Conservation (phyloP, 345 rosid species). For the Dipteronia dyeriana region DNA sequence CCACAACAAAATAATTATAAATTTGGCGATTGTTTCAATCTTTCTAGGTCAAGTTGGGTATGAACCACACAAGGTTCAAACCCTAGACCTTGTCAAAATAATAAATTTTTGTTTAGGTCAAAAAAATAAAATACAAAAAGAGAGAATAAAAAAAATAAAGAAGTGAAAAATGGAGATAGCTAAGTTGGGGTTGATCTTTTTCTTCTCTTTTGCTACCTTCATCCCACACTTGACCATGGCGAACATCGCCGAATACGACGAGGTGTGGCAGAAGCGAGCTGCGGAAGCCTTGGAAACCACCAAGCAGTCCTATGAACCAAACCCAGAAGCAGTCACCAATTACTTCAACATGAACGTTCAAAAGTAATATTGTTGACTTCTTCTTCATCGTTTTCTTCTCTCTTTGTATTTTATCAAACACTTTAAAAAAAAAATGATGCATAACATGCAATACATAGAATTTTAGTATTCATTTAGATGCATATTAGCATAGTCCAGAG, state of each 20-base stretch:
- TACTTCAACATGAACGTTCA: slow-evolving; percentile 26
- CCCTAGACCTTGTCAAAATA: background rate
- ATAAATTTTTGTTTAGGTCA: background rate
- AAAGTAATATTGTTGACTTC: slow-evolving; percentile 14
- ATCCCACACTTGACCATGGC: slow-evolving; percentile 31
- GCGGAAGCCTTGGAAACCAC: slow-evolving; percentile 37
- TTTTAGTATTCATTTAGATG: no score
- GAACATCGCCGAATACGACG: slow-evolving; percentile 29
- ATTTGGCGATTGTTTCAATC: background rate
- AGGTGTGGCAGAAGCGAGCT: slow-evolving; percentile 41
- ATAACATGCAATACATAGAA: no score
- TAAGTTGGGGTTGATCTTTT: slow-evolving; percentile 21
- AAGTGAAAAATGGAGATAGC: slow-evolving; percentile 10
- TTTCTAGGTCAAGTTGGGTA: background rate
- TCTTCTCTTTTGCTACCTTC: slow-evolving; percentile 25
- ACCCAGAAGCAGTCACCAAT: slow-evolving; percentile 29
- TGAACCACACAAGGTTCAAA: background rate
- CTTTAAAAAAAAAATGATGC: no score
- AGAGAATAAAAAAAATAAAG: background rate
- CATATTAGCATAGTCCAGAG: no score
- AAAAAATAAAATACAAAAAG: background rate
- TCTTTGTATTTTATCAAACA: no score
- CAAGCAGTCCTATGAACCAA: slow-evolving; percentile 27
- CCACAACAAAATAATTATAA: background rate
- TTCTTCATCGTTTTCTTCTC: background rate